These are phyloP conservation scores for Termitomyces sp. DNA, from an alignment of 1,284 basidiomycete genomes.

Conservation along the genomic window DNA sequence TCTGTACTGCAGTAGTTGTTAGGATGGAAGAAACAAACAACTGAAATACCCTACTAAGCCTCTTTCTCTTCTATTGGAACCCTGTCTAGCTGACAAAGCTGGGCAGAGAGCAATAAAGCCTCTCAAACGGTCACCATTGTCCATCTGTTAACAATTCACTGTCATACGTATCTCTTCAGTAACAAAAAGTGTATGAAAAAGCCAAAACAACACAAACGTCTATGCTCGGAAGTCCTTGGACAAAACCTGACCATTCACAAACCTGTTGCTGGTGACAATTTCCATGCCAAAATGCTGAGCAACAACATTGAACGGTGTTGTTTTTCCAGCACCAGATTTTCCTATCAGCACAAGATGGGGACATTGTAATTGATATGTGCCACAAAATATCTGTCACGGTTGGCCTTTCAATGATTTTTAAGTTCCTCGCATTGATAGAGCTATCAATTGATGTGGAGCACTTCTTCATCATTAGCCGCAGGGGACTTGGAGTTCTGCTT, in stretches of 20 bases:
- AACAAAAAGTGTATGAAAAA: neutral
- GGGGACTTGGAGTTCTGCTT: slow-evolving; percentile 26
- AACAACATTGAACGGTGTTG: slow-evolving; percentile 52
- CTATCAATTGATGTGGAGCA: neutral
- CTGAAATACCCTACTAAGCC: slow-evolving; percentile 35
- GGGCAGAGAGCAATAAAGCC: slow-evolving; percentile 77
- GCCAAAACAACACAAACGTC: slow-evolving; percentile 34
- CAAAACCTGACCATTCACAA: slow-evolving; percentile 71
- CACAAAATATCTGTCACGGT: slow-evolving; percentile 44
- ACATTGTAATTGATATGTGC: slow-evolving; percentile 62
- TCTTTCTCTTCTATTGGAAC: slow-evolving; percentile 71
- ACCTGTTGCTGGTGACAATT: slow-evolving; percentile 70
- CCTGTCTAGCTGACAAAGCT: slow-evolving; percentile 68
- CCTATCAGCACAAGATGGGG: slow-evolving; percentile 64
- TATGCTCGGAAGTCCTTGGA: slow-evolving; percentile 72
- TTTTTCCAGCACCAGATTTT: slow-evolving; percentile 68
- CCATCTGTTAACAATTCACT: slow-evolving; percentile 75
- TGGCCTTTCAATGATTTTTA: slow-evolving; percentile 10
- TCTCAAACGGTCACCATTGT: slow-evolving; percentile 78
- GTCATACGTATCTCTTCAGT: neutral
- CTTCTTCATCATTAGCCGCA: slow-evolving; percentile 22
- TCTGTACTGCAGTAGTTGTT: slow-evolving; percentile 47
- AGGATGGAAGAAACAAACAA: neutral
- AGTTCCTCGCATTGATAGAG: slow-evolving; percentile 12
- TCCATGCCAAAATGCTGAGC: slow-evolving; percentile 71